Conservation (phyloP, 139 green algal species). For the Diplosphaera chodatii region DNA sequence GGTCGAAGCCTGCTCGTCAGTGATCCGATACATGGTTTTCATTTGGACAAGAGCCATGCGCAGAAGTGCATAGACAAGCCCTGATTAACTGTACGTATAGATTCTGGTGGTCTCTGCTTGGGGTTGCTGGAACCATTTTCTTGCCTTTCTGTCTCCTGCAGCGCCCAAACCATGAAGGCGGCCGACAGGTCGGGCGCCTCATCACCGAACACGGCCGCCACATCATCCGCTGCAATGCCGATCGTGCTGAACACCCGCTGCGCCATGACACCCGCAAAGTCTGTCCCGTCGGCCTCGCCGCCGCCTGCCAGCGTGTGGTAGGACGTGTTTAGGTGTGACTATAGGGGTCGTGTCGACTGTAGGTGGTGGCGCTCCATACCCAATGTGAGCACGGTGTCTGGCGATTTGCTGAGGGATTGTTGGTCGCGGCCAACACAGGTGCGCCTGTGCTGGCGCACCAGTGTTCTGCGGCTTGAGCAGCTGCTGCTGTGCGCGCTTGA, state of each 20-base stretch:
- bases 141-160: constrained; percentile 11
- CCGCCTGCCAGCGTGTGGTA: constrained; percentile 8
- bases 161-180: constrained; percentile 32
- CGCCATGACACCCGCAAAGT: constrained; percentile 25
- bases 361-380: too few relatives aligned
- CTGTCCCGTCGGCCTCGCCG: constrained; percentile 27
- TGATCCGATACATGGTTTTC: too few relatives aligned
- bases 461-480: constrained; percentile 26
- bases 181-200: constrained; percentile 18
- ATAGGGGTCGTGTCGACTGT: too few relatives aligned
- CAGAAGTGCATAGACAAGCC: too few relatives aligned
- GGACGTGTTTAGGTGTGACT: not conserved
- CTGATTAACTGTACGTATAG: too few relatives aligned
- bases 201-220: constrained; percentile 16
- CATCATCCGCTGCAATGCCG: constrained; percentile 24
- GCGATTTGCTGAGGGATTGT: too few relatives aligned
- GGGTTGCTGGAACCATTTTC: too few relatives aligned
- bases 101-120: too few relatives aligned
- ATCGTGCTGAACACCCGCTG: constrained; percentile 25
- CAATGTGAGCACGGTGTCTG: too few relatives aligned
- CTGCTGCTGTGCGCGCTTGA: constrained; percentile 7
- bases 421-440: too few relatives aligned
- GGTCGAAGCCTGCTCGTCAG: not conserved
- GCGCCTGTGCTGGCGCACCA: too few relatives aligned
- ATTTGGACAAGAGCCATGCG: too few relatives aligned